Conservation (phyloP, 2,329 filamentous ascomycete species). For the Teratosphaeria viscida region DNA sequence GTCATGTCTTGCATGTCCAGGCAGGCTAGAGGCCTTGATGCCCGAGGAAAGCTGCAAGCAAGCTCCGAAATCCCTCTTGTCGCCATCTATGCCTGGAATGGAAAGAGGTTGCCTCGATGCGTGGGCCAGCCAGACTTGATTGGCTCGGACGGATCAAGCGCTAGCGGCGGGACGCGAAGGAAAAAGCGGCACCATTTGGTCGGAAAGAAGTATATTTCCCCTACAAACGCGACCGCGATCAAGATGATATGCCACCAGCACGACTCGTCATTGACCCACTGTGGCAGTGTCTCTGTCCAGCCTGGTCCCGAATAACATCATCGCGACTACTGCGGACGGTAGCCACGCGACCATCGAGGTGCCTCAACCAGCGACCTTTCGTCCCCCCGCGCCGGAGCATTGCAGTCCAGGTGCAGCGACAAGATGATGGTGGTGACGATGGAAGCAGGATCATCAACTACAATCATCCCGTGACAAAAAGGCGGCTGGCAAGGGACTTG, state of each 20-base stretch:
- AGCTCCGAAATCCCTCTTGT: neutral
- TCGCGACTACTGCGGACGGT: neutral
- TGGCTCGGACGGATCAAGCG: neutral
- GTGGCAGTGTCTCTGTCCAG: slow-evolving; percentile 54
- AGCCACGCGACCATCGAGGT: neutral
- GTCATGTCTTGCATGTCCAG: no score
- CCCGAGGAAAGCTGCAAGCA: neutral
- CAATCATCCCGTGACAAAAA: neutral
- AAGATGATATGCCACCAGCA: slow-evolving; percentile 23
- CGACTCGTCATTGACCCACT: slow-evolving; percentile 44
- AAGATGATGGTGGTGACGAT: neutral
- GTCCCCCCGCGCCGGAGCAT: neutral
- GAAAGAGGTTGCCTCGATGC: neutral
- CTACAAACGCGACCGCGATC: neutral
- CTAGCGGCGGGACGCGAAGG: neutral
- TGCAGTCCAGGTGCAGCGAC: neutral
- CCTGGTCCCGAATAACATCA: slow-evolving; percentile 17
- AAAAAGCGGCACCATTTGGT: neutral
- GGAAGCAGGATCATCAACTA: neutral
- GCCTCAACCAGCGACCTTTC: neutral
- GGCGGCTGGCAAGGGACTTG: neutral
- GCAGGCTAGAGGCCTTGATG: no score
- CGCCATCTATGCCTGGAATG: neutral
- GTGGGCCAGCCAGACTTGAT: neutral
- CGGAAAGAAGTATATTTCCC: neutral